Base-by-base conservation (phyloP, 805 yeast genomes). In the Candida peoriensis region DNA sequence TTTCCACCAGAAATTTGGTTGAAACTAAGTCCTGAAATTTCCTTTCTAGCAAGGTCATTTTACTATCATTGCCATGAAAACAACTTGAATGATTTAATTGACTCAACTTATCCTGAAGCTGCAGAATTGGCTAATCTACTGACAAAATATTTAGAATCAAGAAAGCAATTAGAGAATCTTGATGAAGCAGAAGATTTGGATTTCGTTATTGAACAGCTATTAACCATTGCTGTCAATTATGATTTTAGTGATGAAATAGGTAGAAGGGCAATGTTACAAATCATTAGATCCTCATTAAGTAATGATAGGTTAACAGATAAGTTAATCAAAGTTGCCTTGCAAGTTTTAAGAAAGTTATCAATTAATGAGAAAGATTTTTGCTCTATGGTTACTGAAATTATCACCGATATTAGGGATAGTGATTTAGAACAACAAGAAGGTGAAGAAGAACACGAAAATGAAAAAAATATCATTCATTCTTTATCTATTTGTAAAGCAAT, bases 231-330 rank as follows among this genome's bases (percentile, higher is more conserved):
- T 1, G 71, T 72, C 20, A 73, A 74, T 24, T 82, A 81, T 52
- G 97, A 93, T 55, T 87, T 76, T 50, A 81, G 87, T 47, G 97
- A 93, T 62, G 96, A 89, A 57, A 73, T 83, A 30, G 96, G 97
- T 15, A 74, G 96, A 52, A 72, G 95, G 55, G 76, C 77, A 29
- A 76, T 87, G 75, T 60, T 83, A 25, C 70, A 66, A 20, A 67
- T 75, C 2, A 58, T 79, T 5, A 68, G 86, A 62, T 64, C 74
- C 16, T 64, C 78, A n/a, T 61, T 82, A 38, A 68, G 79, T 1
- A 68, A 72, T 27, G 81, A 76, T 34, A 64, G 70, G 12, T 62
- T 83, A 18, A 58, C 75, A 2, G 86, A 76, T 38, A 52, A 61
- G 6, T 61, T 78, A 20, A 68, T 77, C 18, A 70, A 71, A 24